These are phyloP conservation scores for Diplodia sapinea DNA, from an alignment of 2,329 filamentous ascomycete species.

Conservation along the genomic window DNA sequence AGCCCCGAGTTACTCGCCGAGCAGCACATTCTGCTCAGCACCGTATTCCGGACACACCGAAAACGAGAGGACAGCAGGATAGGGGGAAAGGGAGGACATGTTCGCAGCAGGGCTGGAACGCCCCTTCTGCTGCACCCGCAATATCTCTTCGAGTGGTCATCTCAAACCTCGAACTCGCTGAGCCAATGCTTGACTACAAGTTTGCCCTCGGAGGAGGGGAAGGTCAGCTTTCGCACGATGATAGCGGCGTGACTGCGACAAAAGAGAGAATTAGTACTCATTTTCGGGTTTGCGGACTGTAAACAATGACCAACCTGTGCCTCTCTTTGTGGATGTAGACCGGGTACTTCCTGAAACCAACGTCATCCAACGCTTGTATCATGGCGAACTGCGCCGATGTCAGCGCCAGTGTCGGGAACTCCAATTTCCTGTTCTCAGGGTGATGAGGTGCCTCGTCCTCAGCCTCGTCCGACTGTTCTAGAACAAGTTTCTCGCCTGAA, in stretches of 20 bases:
- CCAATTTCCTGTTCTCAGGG: slow-evolving; percentile 37
- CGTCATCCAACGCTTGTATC: slow-evolving; percentile 73
- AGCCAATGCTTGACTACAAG: slow-evolving; percentile 83
- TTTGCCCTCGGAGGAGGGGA: slow-evolving; percentile 71
- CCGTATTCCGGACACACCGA: neutral
- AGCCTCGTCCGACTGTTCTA: slow-evolving; percentile 40
- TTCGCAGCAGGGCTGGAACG: neutral
- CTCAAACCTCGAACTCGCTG: slow-evolving; percentile 69
- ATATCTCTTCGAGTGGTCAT: neutral
- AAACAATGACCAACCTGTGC: slow-evolving; percentile 31
- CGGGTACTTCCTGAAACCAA: slow-evolving; percentile 64
- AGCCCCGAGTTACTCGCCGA: neutral
- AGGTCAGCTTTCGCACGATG: slow-evolving; percentile 71
- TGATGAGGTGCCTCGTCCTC: slow-evolving; percentile 34
- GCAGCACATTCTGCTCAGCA: neutral
- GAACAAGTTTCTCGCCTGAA: slow-evolving; percentile 29
- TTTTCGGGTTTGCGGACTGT: neutral
- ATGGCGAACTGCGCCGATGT: slow-evolving; percentile 83
- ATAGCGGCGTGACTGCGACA: slow-evolving; percentile 83
- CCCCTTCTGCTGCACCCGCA: neutral
- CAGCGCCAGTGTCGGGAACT: slow-evolving; percentile 76
- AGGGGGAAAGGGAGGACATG: neutral
- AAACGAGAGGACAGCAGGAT: neutral
- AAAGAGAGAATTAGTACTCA: neutral
- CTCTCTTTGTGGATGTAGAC: slow-evolving; percentile 76